phyloP scores from a whole-genome alignment of 2,329 filamentous ascomycete species.

The Lecanicillium sp. region DNA sequence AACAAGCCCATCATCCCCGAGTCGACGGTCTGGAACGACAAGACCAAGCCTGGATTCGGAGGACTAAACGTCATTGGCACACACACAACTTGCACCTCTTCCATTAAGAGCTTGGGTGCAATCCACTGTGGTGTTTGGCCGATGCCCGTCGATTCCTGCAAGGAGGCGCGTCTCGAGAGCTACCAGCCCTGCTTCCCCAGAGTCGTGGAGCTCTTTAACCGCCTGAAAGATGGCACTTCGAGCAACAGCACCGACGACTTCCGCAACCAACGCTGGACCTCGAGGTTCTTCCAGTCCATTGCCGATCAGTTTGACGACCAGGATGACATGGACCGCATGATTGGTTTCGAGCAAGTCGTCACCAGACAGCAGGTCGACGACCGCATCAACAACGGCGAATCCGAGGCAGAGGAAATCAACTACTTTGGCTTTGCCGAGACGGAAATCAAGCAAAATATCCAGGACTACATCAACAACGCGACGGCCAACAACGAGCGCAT shows the following conservation, averaged over 20 bases:
- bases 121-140: constrained; percentile 26
- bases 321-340: constrained; percentile 11
- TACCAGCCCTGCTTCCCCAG: constrained; percentile 30
- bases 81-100: constrained; percentile 26
- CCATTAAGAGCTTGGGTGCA: constrained; percentile 26
- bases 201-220: constrained; percentile 13
- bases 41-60: constrained; percentile 18
- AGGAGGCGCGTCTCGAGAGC: constrained; percentile 25
- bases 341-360: constrained; percentile 16
- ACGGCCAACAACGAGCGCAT: constrained; percentile 21
- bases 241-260: constrained; percentile 7
- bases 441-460: constrained; percentile 29
- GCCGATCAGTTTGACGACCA: constrained; percentile 12
- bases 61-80: constrained; percentile 24
- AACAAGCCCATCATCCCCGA: constrained; percentile 7
- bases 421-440: constrained; percentile 36
- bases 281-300: constrained; percentile 13
- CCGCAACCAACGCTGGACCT: constrained; percentile 11
- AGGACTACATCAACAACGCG: constrained; percentile 23
- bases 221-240: constrained; percentile 9
- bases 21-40: constrained; percentile 11
- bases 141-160: constrained; percentile 25
- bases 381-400: constrained; percentile 3
- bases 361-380: constrained; percentile 8
- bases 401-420: constrained; percentile 19